Evolutionary conservation across 352 stramenopile genomes (phyloP).

Genomic region (Plasmopara halstedii): DNA sequence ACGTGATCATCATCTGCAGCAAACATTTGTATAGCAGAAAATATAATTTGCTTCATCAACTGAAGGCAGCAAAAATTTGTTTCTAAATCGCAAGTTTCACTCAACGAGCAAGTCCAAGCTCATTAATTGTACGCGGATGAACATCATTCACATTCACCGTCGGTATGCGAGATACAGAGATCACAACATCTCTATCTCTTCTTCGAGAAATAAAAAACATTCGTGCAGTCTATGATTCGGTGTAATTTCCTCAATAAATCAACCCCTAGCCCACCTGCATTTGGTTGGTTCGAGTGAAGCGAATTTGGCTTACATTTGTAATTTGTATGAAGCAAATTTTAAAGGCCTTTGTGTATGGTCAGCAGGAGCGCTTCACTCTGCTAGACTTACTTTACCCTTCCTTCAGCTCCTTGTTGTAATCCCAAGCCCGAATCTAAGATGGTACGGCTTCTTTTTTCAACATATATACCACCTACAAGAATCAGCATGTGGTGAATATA

Average conservation of each 20-base stretch:
- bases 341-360: constrained; percentile 56
- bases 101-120: too few relatives aligned
- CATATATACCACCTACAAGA: not conserved
- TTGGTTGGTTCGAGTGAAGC: constrained; percentile 72
- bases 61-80: too few relatives aligned
- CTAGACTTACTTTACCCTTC: constrained; percentile 80
- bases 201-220: too few relatives aligned
- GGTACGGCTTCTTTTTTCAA: constrained; percentile 31
- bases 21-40: too few relatives aligned
- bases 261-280: constrained; percentile 19
- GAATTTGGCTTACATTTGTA: constrained; percentile 30
- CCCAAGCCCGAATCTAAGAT: constrained; percentile 79
- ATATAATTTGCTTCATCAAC: too few relatives aligned
- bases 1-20: too few relatives aligned
- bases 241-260: too few relatives aligned
- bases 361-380: constrained; percentile 15
- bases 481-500: not conserved
- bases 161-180: too few relatives aligned
- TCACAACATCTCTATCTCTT: too few relatives aligned
- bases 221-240: constrained; percentile 8
- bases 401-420: constrained; percentile 84
- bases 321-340: constrained; percentile 48
- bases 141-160: too few relatives aligned
- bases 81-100: too few relatives aligned
- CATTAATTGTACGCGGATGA: too few relatives aligned